Evolutionary conservation across 1,284 basidiomycete species (phyloP).

Genomic region (Fomitopsis pinicola): DNA sequence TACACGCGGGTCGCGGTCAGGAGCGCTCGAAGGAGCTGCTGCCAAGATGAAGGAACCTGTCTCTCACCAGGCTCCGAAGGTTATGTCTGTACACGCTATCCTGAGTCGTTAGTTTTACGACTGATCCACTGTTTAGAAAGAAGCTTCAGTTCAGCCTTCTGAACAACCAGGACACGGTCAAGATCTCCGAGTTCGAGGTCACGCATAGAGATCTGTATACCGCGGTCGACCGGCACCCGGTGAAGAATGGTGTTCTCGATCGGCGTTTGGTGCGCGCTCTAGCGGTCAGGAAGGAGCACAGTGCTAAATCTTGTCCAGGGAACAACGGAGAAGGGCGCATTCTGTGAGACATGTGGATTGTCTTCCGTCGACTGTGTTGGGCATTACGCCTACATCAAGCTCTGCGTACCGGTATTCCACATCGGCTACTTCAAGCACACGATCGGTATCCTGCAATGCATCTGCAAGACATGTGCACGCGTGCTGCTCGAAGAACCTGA

Average conservation of each 20-base stretch:
- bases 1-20: not conserved
- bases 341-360: constrained; percentile 94
- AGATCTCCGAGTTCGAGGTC: constrained; percentile 92
- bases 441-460: constrained; percentile 90
- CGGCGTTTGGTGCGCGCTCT: constrained; percentile 64
- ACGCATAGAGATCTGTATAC: constrained; percentile 90
- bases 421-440: constrained; percentile 98
- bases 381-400: constrained; percentile 96
- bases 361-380: constrained; percentile 95
- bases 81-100: constrained; percentile 65
- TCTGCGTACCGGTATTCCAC: constrained; percentile 95
- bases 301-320: constrained; percentile 50
- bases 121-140: constrained; percentile 52
- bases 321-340: constrained; percentile 89
- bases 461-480: constrained; percentile 97
- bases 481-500: constrained; percentile 91
- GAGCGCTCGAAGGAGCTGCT: not conserved
- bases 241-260: constrained; percentile 91
- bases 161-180: constrained; percentile 90
- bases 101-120: not conserved
- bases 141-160: constrained; percentile 92
- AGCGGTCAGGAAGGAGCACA: not conserved
- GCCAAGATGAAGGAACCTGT: constrained; percentile 80
- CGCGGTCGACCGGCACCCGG: constrained; percentile 72
- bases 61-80: constrained; percentile 84